Base-by-base conservation (phyloP, 1,284 basidiomycete genomes). In the Leccinum ambiguum region DNA sequence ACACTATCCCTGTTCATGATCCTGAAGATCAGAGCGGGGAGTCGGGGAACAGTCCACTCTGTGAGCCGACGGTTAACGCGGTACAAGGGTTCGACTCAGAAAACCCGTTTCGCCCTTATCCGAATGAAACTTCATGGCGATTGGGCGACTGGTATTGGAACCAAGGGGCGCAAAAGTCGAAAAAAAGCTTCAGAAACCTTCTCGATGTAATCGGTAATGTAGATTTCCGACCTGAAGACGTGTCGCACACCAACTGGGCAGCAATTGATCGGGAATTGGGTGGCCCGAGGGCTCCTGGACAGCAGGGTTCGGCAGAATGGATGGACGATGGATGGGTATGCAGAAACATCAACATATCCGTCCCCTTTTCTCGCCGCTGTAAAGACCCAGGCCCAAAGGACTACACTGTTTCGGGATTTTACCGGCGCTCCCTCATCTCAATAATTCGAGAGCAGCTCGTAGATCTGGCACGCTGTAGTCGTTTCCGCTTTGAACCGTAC, bases 71-170 rank as follows among this genome's bases (percentile, higher is more conserved):
- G 21, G 54, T 56, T 0, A 56, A 56, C 8, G 21, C 9, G 26
- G 11, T 30, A 56, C 21, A 56, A n/a, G 54, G 16, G 0, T n/a
- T 56, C 2, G 54, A 30, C 13, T 0, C 26, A 56, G 54, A n/a
- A 56, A 56, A 30, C 26, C 54, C 5, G 14, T 56, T 56, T 30
- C 26, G 0, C 26, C 26, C 54, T 4, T 56, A 56, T n/a, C 26
- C 21, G 14, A 56, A 56, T 56, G 54, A 56, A 56, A 56, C 14
- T 2, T 56, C 26, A 6, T 56, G 54, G 54, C 26, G 11, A 10
- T 56, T 56, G 54, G 26, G 54, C 26, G 26, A 56, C 54, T 30
- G 26, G 50, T 56, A 56, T 30, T 56, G 54, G 26, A 56, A 56
- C 21, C 26, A 56, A 30, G 54, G 54, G 14, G 26, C 26, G 13